Base-by-base conservation (phyloP, 805 yeast species). In the Wickerhamomyces ciferrii region DNA sequence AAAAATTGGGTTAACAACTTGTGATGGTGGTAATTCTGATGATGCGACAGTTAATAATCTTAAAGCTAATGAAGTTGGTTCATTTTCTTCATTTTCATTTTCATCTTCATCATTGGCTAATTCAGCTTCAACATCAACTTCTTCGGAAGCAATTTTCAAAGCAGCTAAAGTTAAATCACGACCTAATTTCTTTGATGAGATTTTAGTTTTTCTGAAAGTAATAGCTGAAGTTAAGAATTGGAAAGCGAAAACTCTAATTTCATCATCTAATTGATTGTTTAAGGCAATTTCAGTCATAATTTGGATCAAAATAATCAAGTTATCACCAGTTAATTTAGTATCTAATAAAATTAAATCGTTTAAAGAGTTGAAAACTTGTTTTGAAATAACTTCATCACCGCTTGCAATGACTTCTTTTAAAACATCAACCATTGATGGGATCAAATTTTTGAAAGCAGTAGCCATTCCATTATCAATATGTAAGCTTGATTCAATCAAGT, bases 81-180 rank as follows among this genome's bases (percentile, higher is more conserved):
- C 77, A 59, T 81, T 85, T 68, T 92, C 98, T 69, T 90, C 97
- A 61, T 88, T 90, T 66, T 90, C 97, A 55, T 87, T 92, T 58
- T 90, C 95, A 62, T 87, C 96, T 52, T 85, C 91, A 59, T 86
- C 92, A 49, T 79, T 83, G 52, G 81, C 80, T 53, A 86, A 74
- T 62, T 85, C 92, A 32, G 78, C 83, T 45, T 80, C 87, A 40
- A 80, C 84, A 54, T 86, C 94, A 46, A 84, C 80, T 57, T 86
- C 95, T 68, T 88, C 96, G 52, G 90, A 76, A 21, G 94, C 84
- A 52, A 92, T 81, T 55, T 78, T 75, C 48, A 88, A 71, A 47
- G 94, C 92, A 51, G 85, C 76, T 52, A 78, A 65, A 39, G 94
- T 81, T 56, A 94, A 76, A 46, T 76, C 79, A 40, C 89, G 91